Evolutionary conservation across 306 rosid species (phyloP).

Genomic region (Fagus sylvatica): DNA sequence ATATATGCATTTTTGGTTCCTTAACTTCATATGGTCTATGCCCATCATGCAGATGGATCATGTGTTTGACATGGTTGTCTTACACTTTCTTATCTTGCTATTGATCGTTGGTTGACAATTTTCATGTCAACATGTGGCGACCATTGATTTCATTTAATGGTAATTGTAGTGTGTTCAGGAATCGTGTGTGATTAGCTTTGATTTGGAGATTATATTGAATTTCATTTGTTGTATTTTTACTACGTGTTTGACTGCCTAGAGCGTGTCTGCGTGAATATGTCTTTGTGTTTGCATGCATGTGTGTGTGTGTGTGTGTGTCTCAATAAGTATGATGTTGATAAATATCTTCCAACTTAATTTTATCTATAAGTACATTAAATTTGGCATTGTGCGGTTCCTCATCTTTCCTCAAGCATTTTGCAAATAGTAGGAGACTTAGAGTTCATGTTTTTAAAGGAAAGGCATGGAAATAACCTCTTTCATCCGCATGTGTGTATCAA

Average conservation of each 20-base stretch:
- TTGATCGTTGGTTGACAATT: not conserved
- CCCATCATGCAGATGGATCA: slow-evolving; percentile 13
- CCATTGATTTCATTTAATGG: not conserved
- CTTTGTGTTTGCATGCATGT: not conserved
- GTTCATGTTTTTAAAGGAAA: no score
- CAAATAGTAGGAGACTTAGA: no score
- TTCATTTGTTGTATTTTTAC: not conserved
- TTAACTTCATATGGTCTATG: slow-evolving; percentile 6
- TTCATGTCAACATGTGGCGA: not conserved
- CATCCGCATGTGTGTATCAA: not conserved
- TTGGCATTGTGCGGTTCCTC: not conserved
- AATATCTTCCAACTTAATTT: not conserved
- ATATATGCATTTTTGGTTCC: not conserved
- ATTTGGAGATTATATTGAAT: not conserved
- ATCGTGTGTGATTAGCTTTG: not conserved
- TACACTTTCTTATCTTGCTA: not conserved
- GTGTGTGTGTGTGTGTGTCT: not conserved
- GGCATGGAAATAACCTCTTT: no score
- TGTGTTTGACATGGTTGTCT: not conserved
- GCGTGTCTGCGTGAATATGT: not conserved
- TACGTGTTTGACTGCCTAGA: not conserved
- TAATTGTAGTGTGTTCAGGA: slow-evolving; percentile 1
- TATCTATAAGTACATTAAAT: not conserved
- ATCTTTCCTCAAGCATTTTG: not conserved
- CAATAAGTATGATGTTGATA: not conserved